These are phyloP conservation scores for Polytrichum formosum DNA, from an alignment of 225 moss, liverwort and hornwort genomes.

Conservation along the genomic window DNA sequence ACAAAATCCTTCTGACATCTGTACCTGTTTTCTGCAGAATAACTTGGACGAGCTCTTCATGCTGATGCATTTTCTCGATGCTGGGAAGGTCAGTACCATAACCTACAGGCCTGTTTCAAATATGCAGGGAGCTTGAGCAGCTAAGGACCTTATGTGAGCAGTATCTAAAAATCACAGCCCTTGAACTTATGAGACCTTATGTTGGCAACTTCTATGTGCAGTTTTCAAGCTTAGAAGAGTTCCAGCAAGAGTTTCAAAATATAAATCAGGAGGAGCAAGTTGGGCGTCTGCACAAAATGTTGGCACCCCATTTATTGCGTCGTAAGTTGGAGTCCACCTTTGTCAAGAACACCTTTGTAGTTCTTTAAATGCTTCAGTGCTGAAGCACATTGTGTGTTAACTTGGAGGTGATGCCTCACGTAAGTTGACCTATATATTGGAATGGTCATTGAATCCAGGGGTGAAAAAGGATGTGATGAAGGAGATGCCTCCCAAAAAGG, in stretches of 20 bases:
- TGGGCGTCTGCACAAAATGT: conserved; percentile 72
- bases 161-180: too few relatives aligned
- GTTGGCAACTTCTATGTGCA: conserved; percentile 21
- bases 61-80: conserved; percentile 90
- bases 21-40: conserved; percentile 42
- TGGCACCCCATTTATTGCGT: conserved; percentile 76
- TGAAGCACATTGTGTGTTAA: too few relatives aligned
- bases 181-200: not conserved
- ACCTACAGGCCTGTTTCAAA: not conserved
- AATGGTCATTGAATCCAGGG: conserved; percentile 36
- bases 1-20: not conserved
- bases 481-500: conserved; percentile 91
- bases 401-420: too few relatives aligned
- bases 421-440: too few relatives aligned
- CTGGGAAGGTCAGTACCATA: conserved; percentile 64
- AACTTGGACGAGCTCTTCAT: conserved; percentile 89
- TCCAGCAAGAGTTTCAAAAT: conserved; percentile 87
- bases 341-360: too few relatives aligned
- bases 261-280: conserved; percentile 97
- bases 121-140: not conserved
- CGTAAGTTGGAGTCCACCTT: conserved; percentile 40
- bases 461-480: conserved; percentile 90
- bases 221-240: conserved; percentile 86
- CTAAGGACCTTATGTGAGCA: too few relatives aligned
- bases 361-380: too few relatives aligned